A percentile compares a stretch with the other conserved stretches of the same genome.
Evolutionary conservation across 192 early-diverging fungal genomes (phyloP).

Genomic region (Kappamyces sp.): DNA sequence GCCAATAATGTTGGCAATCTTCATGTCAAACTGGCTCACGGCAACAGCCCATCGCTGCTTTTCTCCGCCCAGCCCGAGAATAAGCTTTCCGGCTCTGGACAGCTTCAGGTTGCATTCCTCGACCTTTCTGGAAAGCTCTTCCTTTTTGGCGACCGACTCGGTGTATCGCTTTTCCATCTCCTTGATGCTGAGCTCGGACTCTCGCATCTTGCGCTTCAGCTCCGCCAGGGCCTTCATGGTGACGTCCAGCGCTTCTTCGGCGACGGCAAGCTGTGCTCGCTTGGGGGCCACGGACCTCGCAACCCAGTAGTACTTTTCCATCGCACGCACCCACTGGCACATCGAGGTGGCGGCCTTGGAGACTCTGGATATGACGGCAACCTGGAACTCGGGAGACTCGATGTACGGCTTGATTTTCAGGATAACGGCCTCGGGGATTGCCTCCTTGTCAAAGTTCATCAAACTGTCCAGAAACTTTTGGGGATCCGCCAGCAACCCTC

Average conservation of each 20-base stretch:
- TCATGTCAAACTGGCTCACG: slow-evolving; percentile 49
- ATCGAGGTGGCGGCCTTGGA: slow-evolving; percentile 57
- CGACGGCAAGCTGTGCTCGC: slow-evolving; percentile 43
- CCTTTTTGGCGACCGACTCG: slow-evolving; percentile 57
- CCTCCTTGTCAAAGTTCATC: slow-evolving; percentile 59
- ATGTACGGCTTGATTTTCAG: slow-evolving; percentile 58
- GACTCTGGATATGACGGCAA: slow-evolving; percentile 48
- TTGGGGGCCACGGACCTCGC: slow-evolving; percentile 54
- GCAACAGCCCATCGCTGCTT: slow-evolving; percentile 55
- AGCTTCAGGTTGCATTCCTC: slow-evolving; percentile 55
- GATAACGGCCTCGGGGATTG: slow-evolving; percentile 44
- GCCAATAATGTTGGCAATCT: slow-evolving; percentile 51
- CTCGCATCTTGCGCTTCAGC: slow-evolving; percentile 53
- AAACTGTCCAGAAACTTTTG: slow-evolving; percentile 57
- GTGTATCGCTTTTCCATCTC: slow-evolving; percentile 57
- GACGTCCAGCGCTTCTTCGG: slow-evolving; percentile 48
- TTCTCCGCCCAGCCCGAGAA: slow-evolving; percentile 51
- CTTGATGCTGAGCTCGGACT: slow-evolving; percentile 56
- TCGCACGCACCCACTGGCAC: slow-evolving; percentile 60
- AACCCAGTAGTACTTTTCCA: slow-evolving; percentile 63
- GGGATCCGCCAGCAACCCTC: slow-evolving; percentile 42
- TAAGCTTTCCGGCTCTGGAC: slow-evolving; percentile 51
- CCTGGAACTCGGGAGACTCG: slow-evolving; percentile 57
- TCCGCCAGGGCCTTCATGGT: slow-evolving; percentile 51
- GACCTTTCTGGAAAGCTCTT: slow-evolving; percentile 54